Evolutionary conservation across 2,329 filamentous ascomycete species (phyloP).

Genomic region (Cordyceps cateniannulata): DNA sequence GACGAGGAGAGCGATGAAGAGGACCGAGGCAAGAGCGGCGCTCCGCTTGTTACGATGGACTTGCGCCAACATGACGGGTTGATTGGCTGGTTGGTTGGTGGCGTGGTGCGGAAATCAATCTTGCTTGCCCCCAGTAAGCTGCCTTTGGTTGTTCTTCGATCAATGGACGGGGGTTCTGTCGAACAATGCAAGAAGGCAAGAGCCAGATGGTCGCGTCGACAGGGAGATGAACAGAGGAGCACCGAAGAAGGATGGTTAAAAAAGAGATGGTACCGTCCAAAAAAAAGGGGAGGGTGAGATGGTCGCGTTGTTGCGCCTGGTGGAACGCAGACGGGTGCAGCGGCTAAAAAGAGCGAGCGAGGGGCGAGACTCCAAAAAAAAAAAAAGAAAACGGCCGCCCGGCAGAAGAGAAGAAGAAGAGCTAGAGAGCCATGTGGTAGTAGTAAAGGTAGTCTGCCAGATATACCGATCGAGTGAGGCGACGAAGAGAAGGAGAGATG

Average conservation of each 20-base stretch:
- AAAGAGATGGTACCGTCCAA: not conserved
- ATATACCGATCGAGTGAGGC: not conserved
- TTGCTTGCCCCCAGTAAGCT: not conserved
- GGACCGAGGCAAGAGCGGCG: slow-evolving; percentile 4
- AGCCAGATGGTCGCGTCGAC: too few species aligned
- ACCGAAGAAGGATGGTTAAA: not conserved
- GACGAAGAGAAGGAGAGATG: not conserved
- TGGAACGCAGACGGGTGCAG: not conserved
- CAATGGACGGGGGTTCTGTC: not conserved
- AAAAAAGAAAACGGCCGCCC: not conserved
- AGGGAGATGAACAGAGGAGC: not conserved
- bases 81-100: not conserved
- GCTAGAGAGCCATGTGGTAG: not conserved
- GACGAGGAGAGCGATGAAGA: slow-evolving; percentile 6
- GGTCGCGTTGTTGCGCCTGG: not conserved
- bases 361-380: not conserved
- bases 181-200: too few species aligned
- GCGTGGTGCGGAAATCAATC: too few species aligned
- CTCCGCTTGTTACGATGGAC: slow-evolving; percentile 4
- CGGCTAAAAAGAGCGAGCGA: not conserved
- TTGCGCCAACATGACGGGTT: not conserved
- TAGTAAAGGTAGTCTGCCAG: not conserved
- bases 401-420: not conserved
- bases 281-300: not conserved
- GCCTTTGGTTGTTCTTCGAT: not conserved